These are phyloP conservation scores for Annulohypoxylon maeteangense DNA, from an alignment of 495 filamentous ascomycete species.

Conservation along the genomic window DNA sequence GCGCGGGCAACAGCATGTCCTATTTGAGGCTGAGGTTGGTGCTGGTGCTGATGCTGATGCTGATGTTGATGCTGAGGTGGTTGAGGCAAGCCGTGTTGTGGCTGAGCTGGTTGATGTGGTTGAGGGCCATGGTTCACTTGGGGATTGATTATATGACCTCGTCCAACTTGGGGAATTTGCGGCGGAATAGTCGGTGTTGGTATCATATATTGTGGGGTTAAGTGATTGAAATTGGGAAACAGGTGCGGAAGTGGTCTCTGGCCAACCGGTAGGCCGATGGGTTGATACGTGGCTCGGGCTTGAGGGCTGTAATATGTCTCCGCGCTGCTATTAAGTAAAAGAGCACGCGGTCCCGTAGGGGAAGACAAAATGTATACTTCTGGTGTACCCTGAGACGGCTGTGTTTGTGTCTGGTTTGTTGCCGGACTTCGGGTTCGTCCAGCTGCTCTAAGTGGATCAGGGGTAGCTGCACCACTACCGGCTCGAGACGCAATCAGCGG, in stretches of 20 bases:
- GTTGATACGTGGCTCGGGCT: conserved; percentile 16
- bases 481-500: conserved; percentile 52
- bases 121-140: conserved; percentile 52
- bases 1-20: conserved; percentile 46
- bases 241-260: conserved; percentile 19
- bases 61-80: conserved; percentile 43
- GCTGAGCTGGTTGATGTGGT: conserved; percentile 51
- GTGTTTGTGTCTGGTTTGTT: conserved; percentile 26
- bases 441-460: conserved; percentile 49
- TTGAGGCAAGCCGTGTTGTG: conserved; percentile 33
- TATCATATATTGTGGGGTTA: conserved; percentile 11
- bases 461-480: conserved; percentile 56
- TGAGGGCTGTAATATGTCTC: conserved; percentile 59
- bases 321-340: conserved; percentile 60
- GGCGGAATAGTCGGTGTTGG: conserved; percentile 22
- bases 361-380: conserved; percentile 72
- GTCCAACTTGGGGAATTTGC: conserved; percentile 19
- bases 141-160: conserved; percentile 3
- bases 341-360: conserved; percentile 67
- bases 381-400: conserved; percentile 46
- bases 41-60: conserved; percentile 32
- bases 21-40: conserved; percentile 42
- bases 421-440: conserved; percentile 32
- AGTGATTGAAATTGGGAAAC: conserved; percentile 3
- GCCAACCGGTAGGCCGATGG: conserved; percentile 19